A percentile compares a stretch with the other conserved stretches of the same genome.
Conservation (phyloP, 306 rosid species). For the Cucurbita pepo region DNA sequence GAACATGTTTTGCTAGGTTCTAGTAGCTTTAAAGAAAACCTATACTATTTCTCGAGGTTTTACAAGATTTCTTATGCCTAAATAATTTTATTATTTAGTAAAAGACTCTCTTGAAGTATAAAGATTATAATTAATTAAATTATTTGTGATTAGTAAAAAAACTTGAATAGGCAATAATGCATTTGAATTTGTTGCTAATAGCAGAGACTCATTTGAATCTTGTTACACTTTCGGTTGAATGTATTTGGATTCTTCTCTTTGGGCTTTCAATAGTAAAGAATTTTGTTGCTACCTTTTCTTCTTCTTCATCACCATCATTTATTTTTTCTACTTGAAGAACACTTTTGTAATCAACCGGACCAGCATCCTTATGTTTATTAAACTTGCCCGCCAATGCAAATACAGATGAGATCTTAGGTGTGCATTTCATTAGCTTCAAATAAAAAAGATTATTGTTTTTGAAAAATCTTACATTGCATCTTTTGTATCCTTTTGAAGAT, state of each 20-base stretch:
- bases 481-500: neutral
- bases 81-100: neutral
- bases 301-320: neutral
- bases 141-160: neutral
- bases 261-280: neutral
- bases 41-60: neutral
- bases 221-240: neutral
- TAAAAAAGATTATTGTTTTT: neutral
- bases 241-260: neutral
- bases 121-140: neutral
- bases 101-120: too few species aligned
- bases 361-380: neutral
- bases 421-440: neutral
- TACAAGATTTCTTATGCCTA: neutral
- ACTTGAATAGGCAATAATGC: neutral
- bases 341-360: neutral
- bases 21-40: neutral
- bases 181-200: too few species aligned
- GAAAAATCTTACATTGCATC: neutral
- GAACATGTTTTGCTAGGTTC: neutral
- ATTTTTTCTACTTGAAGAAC: neutral
- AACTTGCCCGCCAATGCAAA: neutral
- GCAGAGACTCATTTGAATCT: neutral
- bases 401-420: neutral
- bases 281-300: neutral